Conservation (phyloP, 495 filamentous ascomycete genomes). For the Hypoxylon crocopeplum region DNA sequence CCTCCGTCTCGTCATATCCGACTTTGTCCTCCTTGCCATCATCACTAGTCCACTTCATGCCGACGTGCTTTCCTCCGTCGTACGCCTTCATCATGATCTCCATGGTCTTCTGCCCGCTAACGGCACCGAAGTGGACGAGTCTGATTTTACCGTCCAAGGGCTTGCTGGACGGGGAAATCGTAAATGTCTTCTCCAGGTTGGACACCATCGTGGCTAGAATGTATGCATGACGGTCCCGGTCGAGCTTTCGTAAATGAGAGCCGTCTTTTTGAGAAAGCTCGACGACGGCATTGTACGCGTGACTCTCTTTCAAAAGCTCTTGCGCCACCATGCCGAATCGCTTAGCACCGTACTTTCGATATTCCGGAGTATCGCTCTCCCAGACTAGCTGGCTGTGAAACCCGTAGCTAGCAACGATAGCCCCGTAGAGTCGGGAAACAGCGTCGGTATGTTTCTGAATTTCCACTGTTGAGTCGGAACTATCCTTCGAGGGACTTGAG, state of each 20-base stretch:
- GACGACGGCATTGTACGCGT: slow-evolving; percentile 72
- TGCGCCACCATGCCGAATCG: slow-evolving; percentile 85
- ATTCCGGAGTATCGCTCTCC: slow-evolving; percentile 81
- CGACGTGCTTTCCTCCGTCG: slow-evolving; percentile 72
- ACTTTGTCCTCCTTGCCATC: slow-evolving; percentile 51
- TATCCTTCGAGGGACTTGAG: slow-evolving; percentile 32
- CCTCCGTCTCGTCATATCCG: slow-evolving; percentile 69
- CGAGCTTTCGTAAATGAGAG: slow-evolving; percentile 42
- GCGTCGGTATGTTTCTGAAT: slow-evolving; percentile 11
- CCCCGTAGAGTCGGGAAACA: slow-evolving; percentile 64
- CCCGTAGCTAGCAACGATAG: slow-evolving; percentile 85
- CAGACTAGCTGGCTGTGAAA: slow-evolving; percentile 87
- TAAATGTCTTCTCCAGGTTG: slow-evolving; percentile 79
- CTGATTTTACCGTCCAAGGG: slow-evolving; percentile 71
- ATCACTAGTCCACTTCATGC: slow-evolving; percentile 45
- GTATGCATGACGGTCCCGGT: slow-evolving; percentile 59
- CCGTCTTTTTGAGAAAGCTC: slow-evolving; percentile 32
- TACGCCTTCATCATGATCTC: slow-evolving; percentile 79
- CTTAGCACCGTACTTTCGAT: slow-evolving; percentile 73
- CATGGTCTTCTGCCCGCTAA: slow-evolving; percentile 69
- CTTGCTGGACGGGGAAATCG: slow-evolving; percentile 72
- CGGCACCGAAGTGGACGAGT: slow-evolving; percentile 74
- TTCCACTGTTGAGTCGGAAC: slow-evolving; percentile 20
- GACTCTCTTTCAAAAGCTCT: slow-evolving; percentile 69
- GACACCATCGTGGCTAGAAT: slow-evolving; percentile 76